These are phyloP conservation scores for Calocybe indica DNA, from an alignment of 768 basidiomycete species.

Conservation along the genomic window DNA sequence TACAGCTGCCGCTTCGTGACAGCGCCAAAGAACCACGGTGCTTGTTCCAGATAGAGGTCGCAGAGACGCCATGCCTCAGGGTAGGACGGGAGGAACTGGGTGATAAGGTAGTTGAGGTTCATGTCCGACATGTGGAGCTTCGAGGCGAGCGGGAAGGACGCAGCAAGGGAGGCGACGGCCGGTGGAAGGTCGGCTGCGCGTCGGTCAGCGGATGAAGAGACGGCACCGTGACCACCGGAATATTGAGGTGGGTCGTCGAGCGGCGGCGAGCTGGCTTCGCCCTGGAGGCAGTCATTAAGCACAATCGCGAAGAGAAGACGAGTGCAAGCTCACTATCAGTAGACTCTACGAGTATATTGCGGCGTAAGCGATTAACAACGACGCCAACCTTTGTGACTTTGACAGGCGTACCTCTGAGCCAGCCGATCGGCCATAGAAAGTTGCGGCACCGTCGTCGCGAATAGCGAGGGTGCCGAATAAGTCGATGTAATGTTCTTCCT, in stretches of 20 bases:
- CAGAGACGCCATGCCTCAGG: constrained; percentile 50
- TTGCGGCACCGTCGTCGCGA: constrained; percentile 62
- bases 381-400: too few relatives aligned
- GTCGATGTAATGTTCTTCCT: constrained; percentile 53
- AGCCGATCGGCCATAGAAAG: constrained; percentile 69
- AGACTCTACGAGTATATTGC: constrained; percentile 33
- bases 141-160: constrained; percentile 44
- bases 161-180: constrained; percentile 20
- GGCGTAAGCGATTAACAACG: too few relatives aligned
- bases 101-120: constrained; percentile 40
- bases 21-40: constrained; percentile 77
- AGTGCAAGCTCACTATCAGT: constrained; percentile 39
- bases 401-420: constrained; percentile 55
- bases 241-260: neutral
- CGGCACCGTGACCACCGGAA: constrained; percentile 3
- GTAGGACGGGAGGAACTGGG: constrained; percentile 52
- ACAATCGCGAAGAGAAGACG: neutral
- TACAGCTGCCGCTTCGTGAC: constrained; percentile 56
- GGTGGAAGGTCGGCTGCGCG: constrained; percentile 10
- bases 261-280: constrained; percentile 21
- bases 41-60: constrained; percentile 71
- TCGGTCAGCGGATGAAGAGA: neutral
- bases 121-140: constrained; percentile 20
- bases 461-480: constrained; percentile 67
- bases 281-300: constrained; percentile 16